Conservation (phyloP, 129 eudicot genomes). For the Gnaphalium uliginosum region DNA sequence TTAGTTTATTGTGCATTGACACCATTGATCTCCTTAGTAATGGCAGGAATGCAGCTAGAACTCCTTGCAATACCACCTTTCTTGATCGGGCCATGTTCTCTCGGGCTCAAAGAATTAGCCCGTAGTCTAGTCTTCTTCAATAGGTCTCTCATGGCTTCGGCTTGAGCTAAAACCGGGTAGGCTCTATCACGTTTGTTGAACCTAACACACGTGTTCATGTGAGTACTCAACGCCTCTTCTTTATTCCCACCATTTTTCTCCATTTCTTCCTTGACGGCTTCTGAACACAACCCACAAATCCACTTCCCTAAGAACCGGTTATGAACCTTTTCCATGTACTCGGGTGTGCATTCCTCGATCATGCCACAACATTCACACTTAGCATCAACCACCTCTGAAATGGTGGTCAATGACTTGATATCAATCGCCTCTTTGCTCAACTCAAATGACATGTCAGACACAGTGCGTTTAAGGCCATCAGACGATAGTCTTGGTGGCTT, state of each 20-base stretch:
- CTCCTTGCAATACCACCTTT: conserved; percentile 69
- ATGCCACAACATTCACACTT: conserved; percentile 85
- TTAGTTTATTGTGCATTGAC: conserved; percentile 6
- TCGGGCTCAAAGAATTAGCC: conserved; percentile 59
- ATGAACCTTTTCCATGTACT: conserved; percentile 57
- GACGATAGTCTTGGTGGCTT: conserved; percentile 59
- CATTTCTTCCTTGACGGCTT: conserved; percentile 76
- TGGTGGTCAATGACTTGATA: conserved; percentile 39
- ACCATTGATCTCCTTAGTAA: conserved; percentile 50
- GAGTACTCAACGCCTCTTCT: conserved; percentile 61
- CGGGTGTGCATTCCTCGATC: conserved; percentile 73
- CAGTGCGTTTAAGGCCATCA: conserved; percentile 55
- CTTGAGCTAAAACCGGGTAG: conserved; percentile 71
- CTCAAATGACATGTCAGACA: conserved; percentile 66
- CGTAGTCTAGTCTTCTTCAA: conserved; percentile 60
- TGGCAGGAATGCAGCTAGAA: conserved; percentile 79
- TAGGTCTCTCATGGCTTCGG: conserved; percentile 74
- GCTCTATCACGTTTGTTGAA: conserved; percentile 73
- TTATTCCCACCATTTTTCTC: conserved; percentile 69
- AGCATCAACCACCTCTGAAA: conserved; percentile 65
- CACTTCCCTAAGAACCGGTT: conserved; percentile 61
- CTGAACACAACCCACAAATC: conserved; percentile 78
- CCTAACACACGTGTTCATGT: conserved; percentile 69
- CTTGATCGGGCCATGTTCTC: conserved; percentile 44
- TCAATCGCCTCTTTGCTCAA: conserved; percentile 43